phyloP scores from a whole-genome alignment of 345 rosid species.

The Populus simonii region DNA sequence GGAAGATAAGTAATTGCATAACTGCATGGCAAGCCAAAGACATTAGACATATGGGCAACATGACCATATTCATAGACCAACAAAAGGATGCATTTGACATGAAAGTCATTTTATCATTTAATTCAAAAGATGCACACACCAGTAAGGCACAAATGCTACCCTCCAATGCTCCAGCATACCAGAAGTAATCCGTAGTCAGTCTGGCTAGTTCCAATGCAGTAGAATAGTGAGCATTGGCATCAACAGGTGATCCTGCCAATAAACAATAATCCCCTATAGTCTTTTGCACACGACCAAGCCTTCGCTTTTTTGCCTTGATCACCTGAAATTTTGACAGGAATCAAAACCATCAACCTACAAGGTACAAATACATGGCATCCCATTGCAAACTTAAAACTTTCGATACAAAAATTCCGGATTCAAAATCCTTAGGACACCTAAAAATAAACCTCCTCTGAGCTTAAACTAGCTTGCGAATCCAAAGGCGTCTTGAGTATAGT shows the following conservation, averaged over 20 bases:
- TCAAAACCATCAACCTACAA: conserved; percentile 27
- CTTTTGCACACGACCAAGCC: conserved; percentile 94
- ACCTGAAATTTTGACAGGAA: conserved; percentile 50
- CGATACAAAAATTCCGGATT: conserved; percentile 22
- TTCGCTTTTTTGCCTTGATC: conserved; percentile 91
- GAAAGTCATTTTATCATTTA: not conserved
- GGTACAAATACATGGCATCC: conserved; percentile 5
- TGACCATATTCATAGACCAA: not conserved
- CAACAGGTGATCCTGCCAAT: conserved; percentile 98
- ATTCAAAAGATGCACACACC: conserved; percentile 42
- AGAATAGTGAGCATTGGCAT: conserved; percentile 94
- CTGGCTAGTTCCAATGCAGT: conserved; percentile 91
- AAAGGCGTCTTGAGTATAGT: conserved; percentile 92
- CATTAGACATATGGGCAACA: not conserved
- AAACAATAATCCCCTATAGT: conserved; percentile 98
- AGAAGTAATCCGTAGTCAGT: conserved; percentile 82
- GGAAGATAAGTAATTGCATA: conserved; percentile 11
- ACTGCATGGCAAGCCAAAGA: not conserved
- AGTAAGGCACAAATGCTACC: conserved; percentile 91
- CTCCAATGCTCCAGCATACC: conserved; percentile 98
- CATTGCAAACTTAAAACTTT: not conserved
- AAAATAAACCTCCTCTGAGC: conserved; percentile 96
- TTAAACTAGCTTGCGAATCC: conserved; percentile 98
- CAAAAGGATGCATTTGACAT: not conserved
- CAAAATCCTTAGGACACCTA: conserved; percentile 83